Conservation (phyloP, 140 eudicot species). For the Bidens hawaiensis region DNA sequence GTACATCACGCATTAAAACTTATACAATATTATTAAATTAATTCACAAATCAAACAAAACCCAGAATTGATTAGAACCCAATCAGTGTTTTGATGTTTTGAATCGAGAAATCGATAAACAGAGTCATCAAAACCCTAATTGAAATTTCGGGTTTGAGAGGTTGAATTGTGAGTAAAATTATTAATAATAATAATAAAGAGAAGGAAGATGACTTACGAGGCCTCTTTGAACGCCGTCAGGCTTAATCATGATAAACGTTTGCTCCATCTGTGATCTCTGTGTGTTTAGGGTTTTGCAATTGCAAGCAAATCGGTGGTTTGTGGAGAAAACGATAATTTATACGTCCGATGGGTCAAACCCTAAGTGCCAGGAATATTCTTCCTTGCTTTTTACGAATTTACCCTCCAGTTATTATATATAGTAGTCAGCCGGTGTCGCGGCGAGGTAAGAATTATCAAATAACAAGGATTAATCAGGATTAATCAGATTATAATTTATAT, state of each 20-base stretch:
- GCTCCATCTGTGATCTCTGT: slow-evolving; percentile 48
- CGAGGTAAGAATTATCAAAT: too few relatives aligned
- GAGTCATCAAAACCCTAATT: not conserved
- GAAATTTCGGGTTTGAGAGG: not conserved
- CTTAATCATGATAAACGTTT: slow-evolving; percentile 80
- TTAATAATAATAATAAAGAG: slow-evolving; percentile 3
- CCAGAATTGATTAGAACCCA: not conserved
- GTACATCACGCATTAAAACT: slow-evolving; percentile 16
- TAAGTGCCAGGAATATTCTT: slow-evolving; percentile 32
- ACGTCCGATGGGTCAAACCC: slow-evolving; percentile 27
- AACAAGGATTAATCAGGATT: too few relatives aligned
- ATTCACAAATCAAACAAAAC: too few relatives aligned
- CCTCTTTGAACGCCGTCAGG: slow-evolving; percentile 63
- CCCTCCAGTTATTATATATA: too few relatives aligned
- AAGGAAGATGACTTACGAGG: slow-evolving; percentile 26
- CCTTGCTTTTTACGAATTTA: not conserved
- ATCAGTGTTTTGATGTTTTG: not conserved
- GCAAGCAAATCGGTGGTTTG: slow-evolving; percentile 1
- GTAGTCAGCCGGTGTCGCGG: too few relatives aligned
- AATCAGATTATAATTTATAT: too few relatives aligned
- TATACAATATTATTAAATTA: not conserved
- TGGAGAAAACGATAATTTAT: slow-evolving; percentile 16
- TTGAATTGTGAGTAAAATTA: not conserved
- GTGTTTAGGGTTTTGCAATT: slow-evolving; percentile 1
- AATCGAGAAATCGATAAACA: not conserved